These are phyloP conservation scores for Lasiosphaeria ovina DNA, from an alignment of 495 filamentous ascomycete genomes.

Conservation along the genomic window DNA sequence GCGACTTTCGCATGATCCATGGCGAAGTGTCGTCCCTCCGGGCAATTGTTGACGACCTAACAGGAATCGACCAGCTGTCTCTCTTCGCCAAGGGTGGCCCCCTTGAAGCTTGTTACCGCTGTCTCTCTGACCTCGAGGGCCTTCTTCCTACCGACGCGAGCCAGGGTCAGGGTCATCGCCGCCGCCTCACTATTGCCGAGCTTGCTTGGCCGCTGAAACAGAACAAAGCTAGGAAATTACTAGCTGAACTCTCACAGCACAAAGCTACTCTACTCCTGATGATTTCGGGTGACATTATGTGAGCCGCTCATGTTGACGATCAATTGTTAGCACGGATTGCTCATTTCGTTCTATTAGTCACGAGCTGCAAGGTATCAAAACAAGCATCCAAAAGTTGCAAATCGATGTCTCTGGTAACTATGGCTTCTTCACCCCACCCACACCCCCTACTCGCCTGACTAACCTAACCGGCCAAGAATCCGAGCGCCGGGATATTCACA, in stretches of 20 bases:
- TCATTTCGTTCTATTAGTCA: not conserved
- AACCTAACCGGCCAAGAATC: not conserved
- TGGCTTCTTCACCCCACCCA: no score
- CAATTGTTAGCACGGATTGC: not conserved
- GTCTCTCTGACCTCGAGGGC: not conserved
- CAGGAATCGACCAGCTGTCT: not conserved
- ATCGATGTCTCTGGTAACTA: not conserved
- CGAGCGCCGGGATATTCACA: not conserved
- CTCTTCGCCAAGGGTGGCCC: not conserved
- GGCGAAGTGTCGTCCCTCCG: conserved; percentile 15
- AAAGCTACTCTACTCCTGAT: conserved; percentile 23
- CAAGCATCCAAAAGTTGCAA: not conserved
- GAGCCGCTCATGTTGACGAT: not conserved
- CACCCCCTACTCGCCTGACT: not conserved
- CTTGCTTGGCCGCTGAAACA: conserved; percentile 31
- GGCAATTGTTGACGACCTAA: conserved; percentile 7
- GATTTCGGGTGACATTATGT: not conserved
- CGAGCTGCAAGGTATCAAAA: not conserved
- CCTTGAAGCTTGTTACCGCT: not conserved
- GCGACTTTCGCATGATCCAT: conserved; percentile 10
- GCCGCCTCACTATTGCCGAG: not conserved
- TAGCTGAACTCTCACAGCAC: conserved; percentile 26
- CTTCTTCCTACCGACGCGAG: not conserved
- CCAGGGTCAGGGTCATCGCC: not conserved
- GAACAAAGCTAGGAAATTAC: conserved; percentile 22